A percentile compares a stretch with the other conserved stretches of the same genome.
Evolutionary conservation across 306 rosid genomes (phyloP).

Genomic region (Arachis hypogaea): DNA sequence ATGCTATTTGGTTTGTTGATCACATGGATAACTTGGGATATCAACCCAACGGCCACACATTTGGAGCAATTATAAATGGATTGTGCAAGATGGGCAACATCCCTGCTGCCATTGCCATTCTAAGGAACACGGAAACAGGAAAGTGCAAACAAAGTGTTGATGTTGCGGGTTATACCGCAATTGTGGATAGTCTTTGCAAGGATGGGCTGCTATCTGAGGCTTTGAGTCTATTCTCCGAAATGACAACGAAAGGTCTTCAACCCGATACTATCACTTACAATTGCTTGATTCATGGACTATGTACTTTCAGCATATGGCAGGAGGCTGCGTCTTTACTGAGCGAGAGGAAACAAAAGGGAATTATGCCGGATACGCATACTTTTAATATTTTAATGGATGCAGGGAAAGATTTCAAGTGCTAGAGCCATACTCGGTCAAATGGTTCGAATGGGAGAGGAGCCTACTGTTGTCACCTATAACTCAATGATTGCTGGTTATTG

Average conservation of each 20-base stretch:
- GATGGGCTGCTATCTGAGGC: constrained; percentile 34
- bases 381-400: neutral
- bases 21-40: constrained; percentile 32
- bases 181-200: constrained; percentile 43
- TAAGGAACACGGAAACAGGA: constrained; percentile 35
- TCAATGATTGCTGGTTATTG: constrained; percentile 27
- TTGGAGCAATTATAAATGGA: constrained; percentile 36
- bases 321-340: constrained; percentile 15
- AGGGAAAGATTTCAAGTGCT: constrained; percentile 22
- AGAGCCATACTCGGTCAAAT: neutral
- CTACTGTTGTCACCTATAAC: constrained; percentile 27
- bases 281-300: constrained; percentile 37
- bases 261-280: constrained; percentile 21
- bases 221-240: constrained; percentile 34
- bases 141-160: neutral
- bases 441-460: constrained; percentile 26
- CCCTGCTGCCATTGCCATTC: neutral
- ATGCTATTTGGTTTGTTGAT: neutral
- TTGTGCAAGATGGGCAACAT: constrained; percentile 13
- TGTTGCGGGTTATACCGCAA: constrained; percentile 25
- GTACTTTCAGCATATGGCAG: constrained; percentile 29
- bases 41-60: constrained; percentile 25
- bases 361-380: constrained; percentile 7
- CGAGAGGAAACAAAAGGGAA: constrained; percentile 6
- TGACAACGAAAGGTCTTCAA: constrained; percentile 29